phyloP scores from a whole-genome alignment of 1,284 basidiomycete species.

The Athelia psychrophila region DNA sequence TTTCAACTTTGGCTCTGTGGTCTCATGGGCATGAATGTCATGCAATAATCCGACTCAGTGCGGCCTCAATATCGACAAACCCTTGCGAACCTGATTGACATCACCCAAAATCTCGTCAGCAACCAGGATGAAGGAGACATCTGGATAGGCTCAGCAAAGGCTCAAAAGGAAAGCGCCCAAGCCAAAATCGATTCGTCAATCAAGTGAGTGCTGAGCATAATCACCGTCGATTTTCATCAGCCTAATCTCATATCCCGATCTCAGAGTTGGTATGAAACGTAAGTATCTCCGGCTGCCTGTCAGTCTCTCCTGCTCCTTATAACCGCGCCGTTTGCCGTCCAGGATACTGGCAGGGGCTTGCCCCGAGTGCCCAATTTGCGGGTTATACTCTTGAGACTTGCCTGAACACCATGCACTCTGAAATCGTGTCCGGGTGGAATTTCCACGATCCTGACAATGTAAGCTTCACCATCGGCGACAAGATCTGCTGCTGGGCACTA shows the following conservation, averaged over 20 bases:
- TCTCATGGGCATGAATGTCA: too few relatives aligned
- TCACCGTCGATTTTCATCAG: not conserved
- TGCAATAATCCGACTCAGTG: too few relatives aligned
- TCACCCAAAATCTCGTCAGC: not conserved
- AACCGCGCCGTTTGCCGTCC: not conserved
- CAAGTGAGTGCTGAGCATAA: slow-evolving; percentile 11
- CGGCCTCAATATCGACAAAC: not conserved
- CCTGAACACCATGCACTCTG: slow-evolving; percentile 18
- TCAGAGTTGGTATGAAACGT: slow-evolving; percentile 24
- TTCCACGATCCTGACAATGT: slow-evolving; percentile 22
- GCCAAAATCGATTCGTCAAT: slow-evolving; percentile 15
- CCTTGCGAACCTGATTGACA: slow-evolving; percentile 1
- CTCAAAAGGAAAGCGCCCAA: slow-evolving; percentile 13
- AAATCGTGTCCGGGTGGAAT: slow-evolving; percentile 25
- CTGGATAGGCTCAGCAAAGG: slow-evolving; percentile 12
- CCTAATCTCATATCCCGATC: not conserved
- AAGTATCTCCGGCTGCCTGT: not conserved
- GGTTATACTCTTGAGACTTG: slow-evolving; percentile 14
- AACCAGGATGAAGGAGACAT: slow-evolving; percentile 11
- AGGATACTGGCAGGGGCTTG: slow-evolving; percentile 28
- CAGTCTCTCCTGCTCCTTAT: not conserved
- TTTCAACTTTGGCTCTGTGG: too few relatives aligned
- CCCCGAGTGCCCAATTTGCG: slow-evolving; percentile 17
- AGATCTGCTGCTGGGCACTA: not conserved
- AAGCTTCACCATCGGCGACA: not conserved